Evolutionary conservation across 495 filamentous ascomycete species (phyloP), one percentile per base, ranked within the genome.

Genomic region (Penicillium atrosanguineum): DNA sequence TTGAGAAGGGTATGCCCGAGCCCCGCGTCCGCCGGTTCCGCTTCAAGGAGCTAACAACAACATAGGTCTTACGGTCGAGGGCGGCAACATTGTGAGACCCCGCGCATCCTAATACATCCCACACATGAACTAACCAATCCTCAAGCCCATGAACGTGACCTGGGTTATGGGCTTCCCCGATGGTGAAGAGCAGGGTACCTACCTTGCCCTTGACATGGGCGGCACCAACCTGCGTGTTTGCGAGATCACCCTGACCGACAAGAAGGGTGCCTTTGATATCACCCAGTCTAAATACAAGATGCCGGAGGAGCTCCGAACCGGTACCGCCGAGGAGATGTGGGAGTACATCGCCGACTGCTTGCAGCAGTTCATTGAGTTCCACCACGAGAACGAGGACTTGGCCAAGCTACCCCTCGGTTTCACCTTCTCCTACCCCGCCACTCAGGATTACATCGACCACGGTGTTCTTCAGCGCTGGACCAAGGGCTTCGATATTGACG

Each of bases 201-300:
- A 84, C 69, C 79, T 98, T 43, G 94, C 94, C 59, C 79, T 98
- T 29, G 94, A 98, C 68, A 97, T 98, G 95, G 94, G 94, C 53
- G 94, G 94, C 60, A 98, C 94, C 67, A 98, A 98, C 67, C 80
- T 98, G 52, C 91, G 94, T 66, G 95, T 98, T 62, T 98, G 94
- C 76, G 90, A 98, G 70, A 93, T 98, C 66, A 89, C 85, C 56
- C 75, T 98, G 65, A 90, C 89, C 20, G 84, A 96, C 49, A 83
- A 90, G 70, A 89, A 90, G 77, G 95, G 94, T 43, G 90, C 92
- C 68, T 98, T 97, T 73, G 94, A 98, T 65, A 98, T 98, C 64
- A 95, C 92, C 59, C 94, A 98, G 76, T 97, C 93, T 57, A 98
- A 98, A 71, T 98, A 98, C 71, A 84, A 88, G 42, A 90, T 98